These are phyloP conservation scores for Sporothrix pallida DNA, from an alignment of 2,329 filamentous ascomycete genomes.

Conservation along the genomic window DNA sequence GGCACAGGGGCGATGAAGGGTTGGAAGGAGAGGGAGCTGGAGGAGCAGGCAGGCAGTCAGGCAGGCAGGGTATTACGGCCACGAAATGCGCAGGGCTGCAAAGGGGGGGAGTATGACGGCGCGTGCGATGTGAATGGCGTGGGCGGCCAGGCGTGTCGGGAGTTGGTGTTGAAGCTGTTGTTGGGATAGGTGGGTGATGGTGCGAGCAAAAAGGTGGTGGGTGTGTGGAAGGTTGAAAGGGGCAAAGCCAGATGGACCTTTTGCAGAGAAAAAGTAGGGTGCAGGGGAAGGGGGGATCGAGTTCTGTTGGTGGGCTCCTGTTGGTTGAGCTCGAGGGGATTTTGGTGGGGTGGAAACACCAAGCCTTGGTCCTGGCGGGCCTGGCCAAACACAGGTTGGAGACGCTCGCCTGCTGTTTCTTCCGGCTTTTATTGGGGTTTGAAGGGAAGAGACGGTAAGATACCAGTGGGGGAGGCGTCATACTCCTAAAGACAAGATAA, in stretches of 20 bases:
- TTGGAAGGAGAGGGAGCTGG: not conserved
- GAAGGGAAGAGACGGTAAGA: too few species aligned
- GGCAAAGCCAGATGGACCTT: not conserved
- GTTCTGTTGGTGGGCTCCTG: not conserved
- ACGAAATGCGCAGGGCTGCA: not conserved
- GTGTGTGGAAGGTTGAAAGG: not conserved
- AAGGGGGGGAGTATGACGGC: not conserved
- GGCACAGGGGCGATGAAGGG: not conserved
- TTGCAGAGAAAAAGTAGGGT: not conserved
- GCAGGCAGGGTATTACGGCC: not conserved
- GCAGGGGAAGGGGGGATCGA: not conserved
- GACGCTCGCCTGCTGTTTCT: not conserved
- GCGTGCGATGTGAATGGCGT: slow-evolving; percentile 16
- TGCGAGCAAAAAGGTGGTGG: not conserved
- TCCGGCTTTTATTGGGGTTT: not conserved
- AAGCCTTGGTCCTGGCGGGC: not conserved
- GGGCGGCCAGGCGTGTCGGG: not conserved
- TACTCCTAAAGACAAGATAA: too few species aligned
- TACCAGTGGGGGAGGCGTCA: too few species aligned
- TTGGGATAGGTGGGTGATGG: slow-evolving; percentile 19
- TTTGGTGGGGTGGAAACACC: not conserved
- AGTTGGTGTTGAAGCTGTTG: not conserved
- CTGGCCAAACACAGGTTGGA: slow-evolving; percentile 20
- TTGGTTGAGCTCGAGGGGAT: slow-evolving; percentile 17
- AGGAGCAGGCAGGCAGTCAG: not conserved